Evolutionary conservation across 352 stramenopile genomes (phyloP).

Genomic region (Blastocystis sp.): DNA sequence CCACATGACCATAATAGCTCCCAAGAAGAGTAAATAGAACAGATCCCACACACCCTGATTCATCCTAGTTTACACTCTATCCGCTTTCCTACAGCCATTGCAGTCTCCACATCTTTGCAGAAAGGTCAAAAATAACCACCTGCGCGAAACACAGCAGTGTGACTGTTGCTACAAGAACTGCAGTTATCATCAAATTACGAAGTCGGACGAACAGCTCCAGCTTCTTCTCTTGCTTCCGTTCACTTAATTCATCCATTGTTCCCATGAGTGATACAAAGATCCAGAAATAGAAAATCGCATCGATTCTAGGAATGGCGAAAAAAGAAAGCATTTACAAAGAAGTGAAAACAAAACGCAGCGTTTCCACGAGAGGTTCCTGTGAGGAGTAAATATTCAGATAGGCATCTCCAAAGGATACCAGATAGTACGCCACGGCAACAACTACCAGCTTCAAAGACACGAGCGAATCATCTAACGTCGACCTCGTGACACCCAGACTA

Average conservation of each 20-base stretch:
- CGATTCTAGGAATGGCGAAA: not conserved
- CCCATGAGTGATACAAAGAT: constrained; percentile 5
- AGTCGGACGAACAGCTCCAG: not conserved
- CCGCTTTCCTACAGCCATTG: constrained; percentile 33
- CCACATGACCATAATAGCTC: constrained; percentile 55
- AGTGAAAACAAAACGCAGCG: not conserved
- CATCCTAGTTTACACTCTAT: not conserved
- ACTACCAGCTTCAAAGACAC: constrained; percentile 12
- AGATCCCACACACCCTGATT: constrained; percentile 48
- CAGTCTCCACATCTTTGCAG: constrained; percentile 11
- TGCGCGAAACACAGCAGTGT: not conserved
- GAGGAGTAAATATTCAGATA: constrained; percentile 21
- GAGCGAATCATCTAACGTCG: not conserved
- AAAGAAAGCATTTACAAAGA: not conserved
- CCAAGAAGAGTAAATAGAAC: constrained; percentile 54
- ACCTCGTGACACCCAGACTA: constrained; percentile 52
- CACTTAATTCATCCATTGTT: not conserved
- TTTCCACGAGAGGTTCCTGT: not conserved
- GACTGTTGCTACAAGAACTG: not conserved
- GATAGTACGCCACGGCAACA: not conserved
- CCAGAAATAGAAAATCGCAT: constrained; percentile 50
- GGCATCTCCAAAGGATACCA: constrained; percentile 21
- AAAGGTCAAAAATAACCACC: not conserved
- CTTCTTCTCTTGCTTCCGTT: constrained; percentile 6
- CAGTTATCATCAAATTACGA: not conserved